Percentiles rank a stretch among this genome's conserved stretches.
Conservation (phyloP, 768 basidiomycete species). For the Podaxis sp. region DNA sequence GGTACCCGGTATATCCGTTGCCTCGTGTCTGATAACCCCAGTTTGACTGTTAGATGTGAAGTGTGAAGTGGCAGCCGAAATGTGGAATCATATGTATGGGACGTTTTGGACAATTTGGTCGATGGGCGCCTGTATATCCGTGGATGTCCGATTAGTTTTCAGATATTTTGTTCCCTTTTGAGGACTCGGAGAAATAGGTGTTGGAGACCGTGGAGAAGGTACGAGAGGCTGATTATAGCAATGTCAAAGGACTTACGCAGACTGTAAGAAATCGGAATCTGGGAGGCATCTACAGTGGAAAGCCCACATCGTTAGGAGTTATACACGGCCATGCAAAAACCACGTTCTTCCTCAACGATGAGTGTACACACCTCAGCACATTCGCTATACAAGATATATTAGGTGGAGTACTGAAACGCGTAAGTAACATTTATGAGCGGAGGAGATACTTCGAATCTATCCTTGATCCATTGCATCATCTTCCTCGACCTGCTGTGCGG, state of each 20-base stretch:
- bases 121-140: neutral
- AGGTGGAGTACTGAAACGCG: neutral
- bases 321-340: neutral
- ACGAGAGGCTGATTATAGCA: neutral
- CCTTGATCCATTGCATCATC: slow-evolving; percentile 45
- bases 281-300: neutral
- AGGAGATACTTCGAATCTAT: slow-evolving; percentile 18
- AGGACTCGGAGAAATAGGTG: neutral
- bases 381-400: neutral
- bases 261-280: neutral
- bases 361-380: neutral
- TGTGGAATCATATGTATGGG: neutral
- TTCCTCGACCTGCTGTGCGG: slow-evolving; percentile 40
- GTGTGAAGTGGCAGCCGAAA: neutral
- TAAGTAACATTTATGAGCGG: neutral
- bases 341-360: neutral
- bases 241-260: neutral
- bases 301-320: neutral
- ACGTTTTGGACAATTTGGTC: neutral
- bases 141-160: neutral
- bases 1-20: slow-evolving; percentile 3
- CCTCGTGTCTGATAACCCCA: neutral
- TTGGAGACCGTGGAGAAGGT: neutral
- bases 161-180: neutral
- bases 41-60: neutral